A percentile compares a stretch with the other conserved stretches of the same genome.
Evolutionary conservation across 257 asterid genomes (phyloP).

Genomic region (Solanum rostratum): DNA sequence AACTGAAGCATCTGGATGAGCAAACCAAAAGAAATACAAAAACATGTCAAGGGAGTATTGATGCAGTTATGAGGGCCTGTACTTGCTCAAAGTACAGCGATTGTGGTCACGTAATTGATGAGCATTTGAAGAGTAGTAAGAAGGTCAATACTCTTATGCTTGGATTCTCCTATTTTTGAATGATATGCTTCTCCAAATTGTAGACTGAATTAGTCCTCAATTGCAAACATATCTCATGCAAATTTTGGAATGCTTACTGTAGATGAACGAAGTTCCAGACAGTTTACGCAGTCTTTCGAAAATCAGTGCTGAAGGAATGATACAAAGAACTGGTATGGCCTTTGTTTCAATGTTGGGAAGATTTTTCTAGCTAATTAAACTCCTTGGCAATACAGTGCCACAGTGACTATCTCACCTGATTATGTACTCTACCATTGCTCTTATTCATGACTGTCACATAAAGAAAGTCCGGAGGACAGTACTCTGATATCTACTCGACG

Average conservation of each 20-base stretch:
- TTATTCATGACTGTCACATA: conserved; percentile 34
- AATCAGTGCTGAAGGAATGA: conserved; percentile 22
- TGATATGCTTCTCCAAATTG: background rate
- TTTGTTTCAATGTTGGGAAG: background rate
- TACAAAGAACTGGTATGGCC: conserved; percentile 29
- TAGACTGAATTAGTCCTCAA: background rate
- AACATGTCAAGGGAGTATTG: conserved; percentile 23
- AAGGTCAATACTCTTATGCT: conserved; percentile 24
- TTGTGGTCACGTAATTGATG: conserved; percentile 27
- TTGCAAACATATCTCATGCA: background rate
- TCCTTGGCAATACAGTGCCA: background rate
- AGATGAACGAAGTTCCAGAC: conserved; percentile 27
- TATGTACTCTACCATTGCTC: background rate
- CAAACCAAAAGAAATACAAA: conserved; percentile 34
- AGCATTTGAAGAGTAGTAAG: conserved; percentile 16
- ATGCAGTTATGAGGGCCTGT: conserved; percentile 17
- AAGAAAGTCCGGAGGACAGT: conserved; percentile 34
- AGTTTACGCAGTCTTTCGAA: conserved; percentile 19
- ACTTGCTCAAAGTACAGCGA: conserved; percentile 12
- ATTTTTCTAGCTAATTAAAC: background rate
- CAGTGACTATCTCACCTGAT: background rate
- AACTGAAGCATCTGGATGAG: conserved; percentile 79
- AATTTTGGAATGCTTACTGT: conserved; percentile 28
- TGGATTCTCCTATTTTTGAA: background rate
- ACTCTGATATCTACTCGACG: conserved; percentile 40